Evolutionary conservation across 2,329 filamentous ascomycete genomes (phyloP).

Genomic region (Hypoxylon sp.): DNA sequence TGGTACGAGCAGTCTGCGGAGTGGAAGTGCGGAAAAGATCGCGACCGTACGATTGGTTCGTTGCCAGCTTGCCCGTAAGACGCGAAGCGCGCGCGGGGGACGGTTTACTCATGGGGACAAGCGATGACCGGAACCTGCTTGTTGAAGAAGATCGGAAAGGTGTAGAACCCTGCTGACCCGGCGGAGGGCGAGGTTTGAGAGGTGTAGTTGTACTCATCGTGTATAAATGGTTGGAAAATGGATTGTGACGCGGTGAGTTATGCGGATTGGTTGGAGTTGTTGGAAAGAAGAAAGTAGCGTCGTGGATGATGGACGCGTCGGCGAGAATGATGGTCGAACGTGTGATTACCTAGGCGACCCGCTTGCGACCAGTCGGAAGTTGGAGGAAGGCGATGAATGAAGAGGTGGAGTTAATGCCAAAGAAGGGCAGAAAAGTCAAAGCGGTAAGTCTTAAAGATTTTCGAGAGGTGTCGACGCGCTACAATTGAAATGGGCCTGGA

Average conservation of each 20-base stretch:
- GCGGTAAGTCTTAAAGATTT: slow-evolving; percentile 23
- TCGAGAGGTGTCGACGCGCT: slow-evolving; percentile 27
- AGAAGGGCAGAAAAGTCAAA: slow-evolving; percentile 31
- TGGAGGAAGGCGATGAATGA: slow-evolving; percentile 2
- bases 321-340: slow-evolving; percentile 24
- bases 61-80: slow-evolving; percentile 41
- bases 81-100: slow-evolving; percentile 45
- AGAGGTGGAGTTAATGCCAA: slow-evolving; percentile 12
- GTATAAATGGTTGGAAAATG: slow-evolving; percentile 22
- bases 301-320: slow-evolving; percentile 37
- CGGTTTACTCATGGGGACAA: slow-evolving; percentile 49
- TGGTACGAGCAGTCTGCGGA: slow-evolving; percentile 45
- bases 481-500: slow-evolving; percentile 31
- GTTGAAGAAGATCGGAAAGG: slow-evolving; percentile 48
- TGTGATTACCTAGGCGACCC: slow-evolving; percentile 26
- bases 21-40: slow-evolving; percentile 51
- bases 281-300: slow-evolving; percentile 7
- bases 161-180: slow-evolving; percentile 50
- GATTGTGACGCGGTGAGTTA: slow-evolving; percentile 19
- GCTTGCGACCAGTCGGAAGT: slow-evolving; percentile 27
- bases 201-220: slow-evolving; percentile 49
- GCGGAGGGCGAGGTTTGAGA: slow-evolving; percentile 48
- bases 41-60: slow-evolving; percentile 42
- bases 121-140: slow-evolving; percentile 52
- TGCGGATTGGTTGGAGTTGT: slow-evolving; percentile 20